phyloP scores from a whole-genome alignment of 2,329 filamentous ascomycete genomes.

The Pseudohalonectria lignicola region DNA sequence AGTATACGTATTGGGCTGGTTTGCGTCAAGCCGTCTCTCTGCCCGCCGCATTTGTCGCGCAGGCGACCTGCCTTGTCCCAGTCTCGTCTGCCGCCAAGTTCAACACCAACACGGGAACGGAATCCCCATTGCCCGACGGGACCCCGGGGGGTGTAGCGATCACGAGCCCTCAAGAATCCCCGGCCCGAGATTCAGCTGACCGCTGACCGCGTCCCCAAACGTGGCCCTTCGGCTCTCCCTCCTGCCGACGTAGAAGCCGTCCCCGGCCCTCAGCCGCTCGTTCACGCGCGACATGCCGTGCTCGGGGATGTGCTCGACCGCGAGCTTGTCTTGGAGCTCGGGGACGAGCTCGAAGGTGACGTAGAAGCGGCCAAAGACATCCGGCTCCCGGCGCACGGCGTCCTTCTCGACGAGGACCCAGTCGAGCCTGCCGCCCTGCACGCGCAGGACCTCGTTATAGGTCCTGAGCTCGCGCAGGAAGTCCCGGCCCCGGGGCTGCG shows the following conservation, averaged over 20 bases:
- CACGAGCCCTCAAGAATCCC: neutral
- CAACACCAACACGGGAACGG: too few relatives aligned
- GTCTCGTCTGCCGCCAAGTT: too few relatives aligned
- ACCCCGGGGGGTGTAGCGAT: too few relatives aligned
- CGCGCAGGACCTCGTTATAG: conserved; percentile 3
- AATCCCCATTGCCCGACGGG: too few relatives aligned
- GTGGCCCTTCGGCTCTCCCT: conserved; percentile 2
- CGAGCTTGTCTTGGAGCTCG: neutral
- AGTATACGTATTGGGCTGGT: too few relatives aligned
- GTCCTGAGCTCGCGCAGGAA: conserved; percentile 16
- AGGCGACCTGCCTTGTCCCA: too few relatives aligned
- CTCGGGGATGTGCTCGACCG: neutral
- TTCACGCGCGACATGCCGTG: conserved; percentile 2
- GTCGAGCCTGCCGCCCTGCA: conserved; percentile 1
- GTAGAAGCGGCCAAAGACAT: conserved; percentile 3
- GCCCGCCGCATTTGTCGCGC: too few relatives aligned
- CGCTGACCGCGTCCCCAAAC: neutral
- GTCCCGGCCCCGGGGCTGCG: conserved; percentile 9
- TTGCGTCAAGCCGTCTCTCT: too few relatives aligned
- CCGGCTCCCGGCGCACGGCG: conserved; percentile 1
- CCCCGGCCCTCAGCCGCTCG: neutral
- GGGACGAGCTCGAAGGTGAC: conserved; percentile 3
- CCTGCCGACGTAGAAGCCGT: conserved; percentile 1
- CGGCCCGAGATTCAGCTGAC: neutral
- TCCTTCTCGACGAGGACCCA: conserved; percentile 2